Base-by-base conservation (phyloP, 768 basidiomycete species). In the Pleurotus sapidus region DNA sequence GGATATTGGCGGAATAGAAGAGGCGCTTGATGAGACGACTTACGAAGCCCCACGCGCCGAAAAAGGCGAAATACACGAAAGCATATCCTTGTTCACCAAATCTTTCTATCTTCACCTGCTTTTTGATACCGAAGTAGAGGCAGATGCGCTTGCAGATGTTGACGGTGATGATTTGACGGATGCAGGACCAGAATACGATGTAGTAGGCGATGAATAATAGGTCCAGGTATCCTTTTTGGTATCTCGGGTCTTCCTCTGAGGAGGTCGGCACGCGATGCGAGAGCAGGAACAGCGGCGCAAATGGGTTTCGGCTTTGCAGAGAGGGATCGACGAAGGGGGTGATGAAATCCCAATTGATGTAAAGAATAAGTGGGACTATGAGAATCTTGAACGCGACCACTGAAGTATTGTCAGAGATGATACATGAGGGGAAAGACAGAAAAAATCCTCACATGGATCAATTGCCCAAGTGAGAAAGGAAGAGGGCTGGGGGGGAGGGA, bases 71-170 rank as follows among this genome's bases (percentile, higher is more conserved):
- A 70, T 98, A 99, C 12, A 91, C 61, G 46, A 91, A 50, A 0
- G 94, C 91, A 69, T 99, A 97, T 0, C 84, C 86, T 67, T 96
- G 96, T 73, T 99, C 96, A 17, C 86, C 91, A 65, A 98, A 98
- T 37, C 96, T 77, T 55, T 87, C 84, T 12, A 94, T 69, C 70
- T 95, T 97, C 20, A 67, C 67, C 57, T 73, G 70, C 60, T 78
- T 84, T 65, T 75, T 81, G 49, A 99, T 81, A 2, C 94, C 89
- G 56, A 88, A 85, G 58, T 79, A 77, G 34, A 75, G 79, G 0
- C 89, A 95, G 38, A 94, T 61, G 1, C 89, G 91, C 20, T 76
- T 74, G 45, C 86, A 84, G 9, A 93, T 37, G 56, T 81, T 82
- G 65, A 89, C 61, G 15, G 87, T 83, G 68, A 93, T 67, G 45